A percentile compares a stretch with the other conserved stretches of the same genome.
phyloP scores from a whole-genome alignment of 1,284 basidiomycete genomes.

The Pseudozyma hubeiensis region DNA sequence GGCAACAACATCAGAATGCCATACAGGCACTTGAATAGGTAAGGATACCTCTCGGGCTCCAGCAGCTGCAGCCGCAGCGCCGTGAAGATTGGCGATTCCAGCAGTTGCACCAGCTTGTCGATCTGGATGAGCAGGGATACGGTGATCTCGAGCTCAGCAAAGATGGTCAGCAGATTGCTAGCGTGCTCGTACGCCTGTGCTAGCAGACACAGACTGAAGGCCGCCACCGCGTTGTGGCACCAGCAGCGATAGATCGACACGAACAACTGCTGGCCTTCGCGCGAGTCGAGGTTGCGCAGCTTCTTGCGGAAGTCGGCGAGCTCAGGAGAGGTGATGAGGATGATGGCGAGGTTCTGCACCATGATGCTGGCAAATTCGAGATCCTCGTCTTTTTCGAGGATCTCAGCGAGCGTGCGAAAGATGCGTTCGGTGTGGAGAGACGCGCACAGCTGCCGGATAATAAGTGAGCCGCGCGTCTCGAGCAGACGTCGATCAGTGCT shows the following conservation, averaged over 20 bases:
- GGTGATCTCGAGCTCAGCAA: slow-evolving; percentile 92
- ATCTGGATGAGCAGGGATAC: slow-evolving; percentile 94
- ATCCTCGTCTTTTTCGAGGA: slow-evolving; percentile 98
- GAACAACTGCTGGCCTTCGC: slow-evolving; percentile 92
- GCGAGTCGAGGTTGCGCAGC: slow-evolving; percentile 87
- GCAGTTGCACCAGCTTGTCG: slow-evolving; percentile 96
- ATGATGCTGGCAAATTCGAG: slow-evolving; percentile 96
- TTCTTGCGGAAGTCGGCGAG: slow-evolving; percentile 91
- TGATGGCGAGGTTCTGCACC: slow-evolving; percentile 95
- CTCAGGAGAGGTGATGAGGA: slow-evolving; percentile 95
- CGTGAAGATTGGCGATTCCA: slow-evolving; percentile 98
- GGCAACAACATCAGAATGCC: slow-evolving; percentile 97
- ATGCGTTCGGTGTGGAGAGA: slow-evolving; percentile 95
- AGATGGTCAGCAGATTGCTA: slow-evolving; percentile 94
- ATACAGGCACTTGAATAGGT: slow-evolving; percentile 96
- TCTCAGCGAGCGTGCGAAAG: slow-evolving; percentile 94
- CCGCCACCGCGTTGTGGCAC: slow-evolving; percentile 98
- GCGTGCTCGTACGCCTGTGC: slow-evolving; percentile 99
- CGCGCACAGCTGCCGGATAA: slow-evolving; percentile 93
- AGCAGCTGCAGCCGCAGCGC: slow-evolving; percentile 95
- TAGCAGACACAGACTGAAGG: slow-evolving; percentile 92
- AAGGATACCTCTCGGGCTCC: slow-evolving; percentile 95
- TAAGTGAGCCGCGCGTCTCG: slow-evolving; percentile 91
- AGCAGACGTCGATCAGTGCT: slow-evolving; percentile 91
- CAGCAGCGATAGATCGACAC: slow-evolving; percentile 93